Evolutionary conservation across 495 filamentous ascomycete species (phyloP).

Genomic region (Aspergillus olivimuriae): DNA sequence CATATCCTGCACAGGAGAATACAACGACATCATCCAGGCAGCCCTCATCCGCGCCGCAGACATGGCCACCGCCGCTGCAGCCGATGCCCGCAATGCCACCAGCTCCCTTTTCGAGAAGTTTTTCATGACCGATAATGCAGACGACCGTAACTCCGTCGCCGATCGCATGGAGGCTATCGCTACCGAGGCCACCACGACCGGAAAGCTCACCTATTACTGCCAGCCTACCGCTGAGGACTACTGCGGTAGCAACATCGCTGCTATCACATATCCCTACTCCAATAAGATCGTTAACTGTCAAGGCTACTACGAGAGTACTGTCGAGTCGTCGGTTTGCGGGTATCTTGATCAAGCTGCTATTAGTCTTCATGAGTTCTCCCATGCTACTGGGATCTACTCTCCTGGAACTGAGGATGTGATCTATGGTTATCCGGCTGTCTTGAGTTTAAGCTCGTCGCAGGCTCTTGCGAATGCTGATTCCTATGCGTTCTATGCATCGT

Average conservation of each 20-base stretch:
- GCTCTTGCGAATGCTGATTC: slow-evolving; percentile 11
- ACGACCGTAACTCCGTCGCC: slow-evolving; percentile 7
- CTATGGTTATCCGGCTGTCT: slow-evolving; percentile 9
- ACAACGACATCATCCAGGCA: slow-evolving; percentile 4
- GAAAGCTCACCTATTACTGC: slow-evolving; percentile 14
- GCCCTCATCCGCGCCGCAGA: slow-evolving; percentile 9
- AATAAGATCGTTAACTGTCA: slow-evolving; percentile 16
- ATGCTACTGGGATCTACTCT: slow-evolving; percentile 7
- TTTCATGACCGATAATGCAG: slow-evolving; percentile 10
- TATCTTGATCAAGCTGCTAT: slow-evolving; percentile 12
- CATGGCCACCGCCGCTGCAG: slow-evolving; percentile 13
- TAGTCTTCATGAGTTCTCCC: slow-evolving; percentile 13
- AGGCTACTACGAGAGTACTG: slow-evolving; percentile 9
- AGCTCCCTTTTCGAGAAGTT: slow-evolving; percentile 12
- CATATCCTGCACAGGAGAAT: slow-evolving; percentile 7
- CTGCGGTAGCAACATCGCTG: slow-evolving; percentile 14
- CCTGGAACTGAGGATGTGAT: slow-evolving; percentile 16
- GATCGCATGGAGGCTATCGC: slow-evolving; percentile 14
- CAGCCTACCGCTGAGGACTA: slow-evolving; percentile 6
- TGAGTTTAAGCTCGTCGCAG: slow-evolving; percentile 6
- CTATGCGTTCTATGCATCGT: slow-evolving; percentile 14
- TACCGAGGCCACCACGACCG: slow-evolving; percentile 9
- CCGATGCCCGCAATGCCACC: slow-evolving; percentile 9
- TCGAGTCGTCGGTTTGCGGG: slow-evolving; percentile 4
- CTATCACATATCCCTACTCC: slow-evolving; percentile 10